Evolutionary conservation across 257 asterid genomes (phyloP).

Genomic region (Rauvolfia tetraphylla): DNA sequence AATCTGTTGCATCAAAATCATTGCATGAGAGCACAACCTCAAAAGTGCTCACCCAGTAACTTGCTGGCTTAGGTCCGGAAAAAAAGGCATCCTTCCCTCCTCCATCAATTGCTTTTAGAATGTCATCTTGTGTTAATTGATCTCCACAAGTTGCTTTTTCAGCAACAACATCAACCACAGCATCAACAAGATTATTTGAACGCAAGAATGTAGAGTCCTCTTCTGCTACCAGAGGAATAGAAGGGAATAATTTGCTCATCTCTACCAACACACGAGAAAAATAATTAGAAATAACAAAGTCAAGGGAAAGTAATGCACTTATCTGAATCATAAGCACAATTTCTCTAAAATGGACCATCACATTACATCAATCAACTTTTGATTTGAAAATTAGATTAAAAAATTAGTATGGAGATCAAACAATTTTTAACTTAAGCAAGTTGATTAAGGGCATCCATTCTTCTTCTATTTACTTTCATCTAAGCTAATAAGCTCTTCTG

Average conservation of each 20-base stretch:
- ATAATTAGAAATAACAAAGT: slow-evolving; percentile 7
- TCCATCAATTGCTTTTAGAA: slow-evolving; percentile 81
- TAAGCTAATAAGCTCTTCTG: background rate
- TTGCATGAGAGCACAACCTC: background rate
- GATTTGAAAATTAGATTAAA: background rate
- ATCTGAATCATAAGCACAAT: background rate
- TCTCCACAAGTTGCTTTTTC: slow-evolving; percentile 41
- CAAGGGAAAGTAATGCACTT: background rate
- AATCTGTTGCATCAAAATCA: slow-evolving; percentile 5
- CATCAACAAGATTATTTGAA: slow-evolving; percentile 64
- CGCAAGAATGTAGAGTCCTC: slow-evolving; percentile 85
- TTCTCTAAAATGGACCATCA: background rate
- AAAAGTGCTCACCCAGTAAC: slow-evolving; percentile 75
- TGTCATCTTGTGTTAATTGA: slow-evolving; percentile 43
- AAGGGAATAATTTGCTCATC: slow-evolving; percentile 67
- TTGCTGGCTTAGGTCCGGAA: slow-evolving; percentile 68
- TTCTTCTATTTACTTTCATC: background rate
- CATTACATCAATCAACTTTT: background rate
- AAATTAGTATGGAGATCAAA: slow-evolving; percentile 4
- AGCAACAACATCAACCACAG: slow-evolving; percentile 58
- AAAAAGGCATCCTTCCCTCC: slow-evolving; percentile 73
- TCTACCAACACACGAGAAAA: slow-evolving; percentile 38
- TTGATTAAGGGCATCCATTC: no score
- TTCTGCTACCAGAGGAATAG: slow-evolving; percentile 91
- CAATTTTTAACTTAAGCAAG: background rate